Evolutionary conservation across 2,329 filamentous ascomycete genomes (phyloP), one percentile per base, ranked within the genome.

Genomic region (Mollisia scopiformis): DNA sequence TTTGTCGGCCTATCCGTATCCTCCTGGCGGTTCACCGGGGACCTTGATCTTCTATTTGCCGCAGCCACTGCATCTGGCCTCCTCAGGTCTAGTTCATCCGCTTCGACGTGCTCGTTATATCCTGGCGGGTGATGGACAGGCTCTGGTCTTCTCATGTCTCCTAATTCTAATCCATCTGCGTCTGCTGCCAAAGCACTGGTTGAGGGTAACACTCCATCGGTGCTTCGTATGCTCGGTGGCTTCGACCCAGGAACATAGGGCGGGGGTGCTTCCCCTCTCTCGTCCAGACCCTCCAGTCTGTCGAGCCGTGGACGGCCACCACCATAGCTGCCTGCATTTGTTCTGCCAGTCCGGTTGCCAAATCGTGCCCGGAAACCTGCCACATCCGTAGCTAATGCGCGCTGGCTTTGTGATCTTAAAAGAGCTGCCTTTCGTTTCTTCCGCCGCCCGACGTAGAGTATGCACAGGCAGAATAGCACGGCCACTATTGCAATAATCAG

Each of bases 191-290:
- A 30, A 16, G 49, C 27, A 57, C 59, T 46, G 56, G 21, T 41
- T 11, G 28, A 58, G 39, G 31, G 30, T 41, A 23, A 21, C 8
- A 51, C 55, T 28, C 31, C 55, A 50, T 59, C 58, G 37, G 19
- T 11, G 50, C 33, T 64, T 53, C 62, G 62, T 46, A 71, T 55
- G 63, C 70, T 73, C 31, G 71, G 70, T 16, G 71, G 71, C 46
- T 73, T 73, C 3, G 43, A 51, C 2, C 61, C 68, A 11, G 64
- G 64, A 5, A 60, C 77, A 71, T 90, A 90, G 0, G 87, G 85
- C 51, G 87, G 87, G 53, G 87, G 87, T 10, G 86, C 84, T 71
- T 89, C 85, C 28, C 87, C 87, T 46, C 81, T 73, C 75, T 88
- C 86, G 69, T 89, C 82, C 58, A 89, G 73, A 0, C 87, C 87